Conservation (phyloP, 129 eudicot species). For the Tagetes patula region DNA sequence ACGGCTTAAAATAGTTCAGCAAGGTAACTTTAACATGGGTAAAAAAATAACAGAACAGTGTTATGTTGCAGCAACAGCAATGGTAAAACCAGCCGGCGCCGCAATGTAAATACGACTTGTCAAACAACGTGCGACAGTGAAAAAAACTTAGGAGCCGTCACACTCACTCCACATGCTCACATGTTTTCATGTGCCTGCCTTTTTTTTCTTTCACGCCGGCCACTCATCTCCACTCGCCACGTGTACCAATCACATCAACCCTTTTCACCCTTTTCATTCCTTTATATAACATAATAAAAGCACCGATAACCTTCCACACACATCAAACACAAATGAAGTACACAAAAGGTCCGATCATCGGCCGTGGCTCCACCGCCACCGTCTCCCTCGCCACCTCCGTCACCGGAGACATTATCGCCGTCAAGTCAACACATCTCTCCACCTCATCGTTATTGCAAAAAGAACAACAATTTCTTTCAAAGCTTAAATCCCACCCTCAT, state of each 20-base stretch:
- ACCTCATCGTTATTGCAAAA: slow-evolving; percentile 44
- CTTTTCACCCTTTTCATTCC: background rate
- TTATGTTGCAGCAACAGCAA: background rate
- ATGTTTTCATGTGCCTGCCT: slow-evolving; percentile 56
- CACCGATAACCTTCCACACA: background rate
- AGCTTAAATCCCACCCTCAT: slow-evolving; percentile 42
- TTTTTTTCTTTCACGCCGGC: slow-evolving; percentile 51
- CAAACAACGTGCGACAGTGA: slow-evolving; percentile 23
- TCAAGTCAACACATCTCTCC: slow-evolving; percentile 57
- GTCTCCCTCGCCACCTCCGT: slow-evolving; percentile 57
- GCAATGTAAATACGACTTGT: slow-evolving; percentile 18
- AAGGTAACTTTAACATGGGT: too few species aligned
- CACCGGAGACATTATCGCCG: slow-evolving; percentile 58
- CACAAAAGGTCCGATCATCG: slow-evolving; percentile 62
- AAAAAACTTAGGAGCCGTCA: slow-evolving; percentile 2
- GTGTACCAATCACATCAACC: slow-evolving; percentile 35
- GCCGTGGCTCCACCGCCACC: slow-evolving; percentile 72
- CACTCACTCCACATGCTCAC: slow-evolving; percentile 49
- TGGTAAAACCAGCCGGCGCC: slow-evolving; percentile 26
- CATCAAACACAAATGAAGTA: slow-evolving; percentile 44
- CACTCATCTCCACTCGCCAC: slow-evolving; percentile 47
- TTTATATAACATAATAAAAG: too few species aligned
- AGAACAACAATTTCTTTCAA: slow-evolving; percentile 53
- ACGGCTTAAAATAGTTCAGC: too few species aligned
- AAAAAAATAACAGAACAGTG: too few species aligned